Conservation (phyloP, 202 grass and related monocot species). For the Brachypodium distachyon region DNA sequence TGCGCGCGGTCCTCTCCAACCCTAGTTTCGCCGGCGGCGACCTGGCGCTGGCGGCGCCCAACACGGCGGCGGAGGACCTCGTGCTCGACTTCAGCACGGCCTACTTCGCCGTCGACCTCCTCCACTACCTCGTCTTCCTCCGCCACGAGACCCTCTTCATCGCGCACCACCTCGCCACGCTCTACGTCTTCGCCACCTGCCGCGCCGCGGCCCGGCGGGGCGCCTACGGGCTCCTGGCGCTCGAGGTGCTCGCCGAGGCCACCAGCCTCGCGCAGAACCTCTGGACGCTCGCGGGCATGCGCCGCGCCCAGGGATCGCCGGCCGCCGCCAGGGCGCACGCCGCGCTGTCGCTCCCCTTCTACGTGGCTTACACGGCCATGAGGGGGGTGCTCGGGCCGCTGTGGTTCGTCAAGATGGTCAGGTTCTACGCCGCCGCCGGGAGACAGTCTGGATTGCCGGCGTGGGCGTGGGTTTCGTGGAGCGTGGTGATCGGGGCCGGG, state of each 20-base stretch:
- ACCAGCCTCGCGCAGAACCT: constrained; percentile 70
- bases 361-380: constrained; percentile 55
- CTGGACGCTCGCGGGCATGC: constrained; percentile 63
- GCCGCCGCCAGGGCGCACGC: constrained; percentile 13
- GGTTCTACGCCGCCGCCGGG: constrained; percentile 28
- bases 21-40: neutral
- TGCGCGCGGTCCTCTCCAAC: constrained; percentile 33
- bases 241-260: constrained; percentile 49
- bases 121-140: constrained; percentile 61
- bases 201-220: constrained; percentile 40
- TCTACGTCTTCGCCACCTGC: constrained; percentile 75
- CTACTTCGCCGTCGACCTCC: constrained; percentile 69
- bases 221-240: constrained; percentile 40
- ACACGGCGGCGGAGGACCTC: constrained; percentile 31
- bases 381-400: constrained; percentile 40
- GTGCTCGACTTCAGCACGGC: constrained; percentile 72
- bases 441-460: constrained; percentile 28
- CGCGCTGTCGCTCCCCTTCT: constrained; percentile 59
- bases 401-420: constrained; percentile 56
- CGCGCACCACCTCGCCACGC: constrained; percentile 73
- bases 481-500: constrained; percentile 55
- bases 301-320: constrained; percentile 19
- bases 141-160: constrained; percentile 56
- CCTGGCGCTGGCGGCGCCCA: constrained; percentile 36
- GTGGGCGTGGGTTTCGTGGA: constrained; percentile 64